These are phyloP conservation scores for Galerina marginata DNA, from an alignment of 768 basidiomycete genomes.

Conservation along the genomic window DNA sequence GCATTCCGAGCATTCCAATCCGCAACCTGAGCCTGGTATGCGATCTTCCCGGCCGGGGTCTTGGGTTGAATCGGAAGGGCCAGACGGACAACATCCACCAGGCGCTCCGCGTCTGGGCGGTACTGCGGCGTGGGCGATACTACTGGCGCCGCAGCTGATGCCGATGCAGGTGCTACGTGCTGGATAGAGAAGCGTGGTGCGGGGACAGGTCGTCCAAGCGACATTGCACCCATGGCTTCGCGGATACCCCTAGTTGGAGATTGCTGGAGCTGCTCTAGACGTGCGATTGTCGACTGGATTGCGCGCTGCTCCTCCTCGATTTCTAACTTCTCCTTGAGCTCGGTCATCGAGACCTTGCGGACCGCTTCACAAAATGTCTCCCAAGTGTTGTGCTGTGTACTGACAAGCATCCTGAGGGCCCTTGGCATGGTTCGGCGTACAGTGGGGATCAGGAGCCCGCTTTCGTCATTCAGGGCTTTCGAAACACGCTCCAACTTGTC, in stretches of 20 bases:
- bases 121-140: neutral
- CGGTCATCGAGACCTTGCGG: neutral
- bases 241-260: neutral
- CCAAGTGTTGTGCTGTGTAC: slow-evolving; percentile 15
- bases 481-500: slow-evolving; percentile 23
- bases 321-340: slow-evolving; percentile 17
- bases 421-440: slow-evolving; percentile 15
- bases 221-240: neutral
- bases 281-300: neutral
- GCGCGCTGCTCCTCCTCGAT: neutral
- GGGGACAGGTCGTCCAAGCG: neutral
- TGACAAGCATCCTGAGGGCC: neutral
- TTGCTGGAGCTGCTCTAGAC: neutral
- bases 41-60: slow-evolving; percentile 18
- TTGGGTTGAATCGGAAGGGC: slow-evolving; percentile 16
- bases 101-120: slow-evolving; percentile 2
- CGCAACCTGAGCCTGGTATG: slow-evolving; percentile 18
- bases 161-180: neutral
- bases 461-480: slow-evolving; percentile 16
- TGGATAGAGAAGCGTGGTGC: neutral
- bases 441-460: slow-evolving; percentile 16
- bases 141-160: neutral
- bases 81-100: neutral
- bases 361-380: slow-evolving; percentile 17
- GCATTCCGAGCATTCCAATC: slow-evolving; percentile 5